Conservation (phyloP, 148 eudicot species). For the Chenopodium berlandieri region DNA sequence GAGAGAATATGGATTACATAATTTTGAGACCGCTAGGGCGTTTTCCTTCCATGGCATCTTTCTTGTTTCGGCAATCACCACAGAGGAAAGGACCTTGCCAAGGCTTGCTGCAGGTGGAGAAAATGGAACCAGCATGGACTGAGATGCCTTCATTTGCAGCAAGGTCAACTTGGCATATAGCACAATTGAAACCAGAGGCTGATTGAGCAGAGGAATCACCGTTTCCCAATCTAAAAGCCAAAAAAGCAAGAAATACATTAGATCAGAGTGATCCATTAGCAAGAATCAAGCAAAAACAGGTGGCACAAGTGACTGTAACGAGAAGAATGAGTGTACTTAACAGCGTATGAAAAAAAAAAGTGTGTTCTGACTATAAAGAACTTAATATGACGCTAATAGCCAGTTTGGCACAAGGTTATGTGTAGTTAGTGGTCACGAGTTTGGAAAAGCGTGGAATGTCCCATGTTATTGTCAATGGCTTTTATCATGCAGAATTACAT, state of each 20-base stretch:
- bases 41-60: constrained; percentile 97
- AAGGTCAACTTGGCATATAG: constrained; percentile 74
- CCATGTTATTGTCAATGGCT: too few relatives aligned
- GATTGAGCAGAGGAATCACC: constrained; percentile 45
- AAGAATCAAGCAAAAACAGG: neutral
- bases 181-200: constrained; percentile 59
- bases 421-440: too few relatives aligned
- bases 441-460: too few relatives aligned
- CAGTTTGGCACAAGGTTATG: too few relatives aligned
- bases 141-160: constrained; percentile 81
- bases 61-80: constrained; percentile 67
- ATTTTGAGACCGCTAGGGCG: constrained; percentile 80
- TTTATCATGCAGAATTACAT: too few relatives aligned
- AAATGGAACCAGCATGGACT: constrained; percentile 86
- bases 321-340: neutral
- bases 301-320: neutral
- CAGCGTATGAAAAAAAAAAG: too few relatives aligned
- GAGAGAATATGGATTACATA: constrained; percentile 21
- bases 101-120: constrained; percentile 75
- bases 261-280: neutral
- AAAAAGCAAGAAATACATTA: neutral
- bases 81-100: constrained; percentile 97
- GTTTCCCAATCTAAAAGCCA: constrained; percentile 58
- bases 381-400: too few relatives aligned
- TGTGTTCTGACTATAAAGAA: too few relatives aligned